A percentile compares a stretch with the other conserved stretches of the same genome.
Evolutionary conservation across 441 rosid genomes (phyloP).

Genomic region (Kokia cookei): DNA sequence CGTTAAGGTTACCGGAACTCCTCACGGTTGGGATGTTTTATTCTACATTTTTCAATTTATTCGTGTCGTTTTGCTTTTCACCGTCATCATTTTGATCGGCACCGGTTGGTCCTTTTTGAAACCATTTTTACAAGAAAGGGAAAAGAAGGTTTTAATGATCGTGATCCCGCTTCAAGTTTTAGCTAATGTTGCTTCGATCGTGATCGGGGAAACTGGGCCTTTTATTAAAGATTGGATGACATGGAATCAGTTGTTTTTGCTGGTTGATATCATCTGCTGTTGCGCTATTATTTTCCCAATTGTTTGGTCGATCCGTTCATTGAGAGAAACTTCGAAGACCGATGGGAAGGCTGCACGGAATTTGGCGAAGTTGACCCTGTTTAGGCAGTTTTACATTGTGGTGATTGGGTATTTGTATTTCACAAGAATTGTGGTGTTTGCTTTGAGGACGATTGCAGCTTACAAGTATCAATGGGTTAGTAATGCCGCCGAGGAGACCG

Average conservation of each 20-base stretch:
- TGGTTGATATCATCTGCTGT: slow-evolving; percentile 88
- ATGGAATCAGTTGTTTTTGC: slow-evolving; percentile 86
- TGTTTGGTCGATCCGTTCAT: slow-evolving; percentile 86
- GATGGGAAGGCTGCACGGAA: slow-evolving; percentile 91
- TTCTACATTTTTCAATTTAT: slow-evolving; percentile 87
- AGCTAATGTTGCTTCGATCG: slow-evolving; percentile 82
- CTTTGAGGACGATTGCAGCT: slow-evolving; percentile 81
- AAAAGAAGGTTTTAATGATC: slow-evolving; percentile 19
- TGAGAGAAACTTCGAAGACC: slow-evolving; percentile 84
- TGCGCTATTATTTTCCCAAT: slow-evolving; percentile 92
- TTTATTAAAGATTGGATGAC: slow-evolving; percentile 90
- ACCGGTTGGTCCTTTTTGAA: slow-evolving; percentile 94
- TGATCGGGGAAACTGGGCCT: slow-evolving; percentile 95
- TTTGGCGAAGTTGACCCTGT: slow-evolving; percentile 70
- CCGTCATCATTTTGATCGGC: slow-evolving; percentile 86
- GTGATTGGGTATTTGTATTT: slow-evolving; percentile 85
- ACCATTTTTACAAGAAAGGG: slow-evolving; percentile 29
- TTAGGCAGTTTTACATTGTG: slow-evolving; percentile 88
- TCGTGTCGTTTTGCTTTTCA: slow-evolving; percentile 67
- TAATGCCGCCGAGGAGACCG: slow-evolving; percentile 84
- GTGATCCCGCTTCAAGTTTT: slow-evolving; percentile 88
- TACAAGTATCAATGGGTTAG: slow-evolving; percentile 95
- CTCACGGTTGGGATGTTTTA: slow-evolving; percentile 93
- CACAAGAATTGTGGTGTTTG: slow-evolving; percentile 92
- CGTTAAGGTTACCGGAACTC: slow-evolving; percentile 83